These are phyloP conservation scores for Aspergillus haitiensis DNA, from an alignment of 495 filamentous ascomycete species.

Conservation along the genomic window DNA sequence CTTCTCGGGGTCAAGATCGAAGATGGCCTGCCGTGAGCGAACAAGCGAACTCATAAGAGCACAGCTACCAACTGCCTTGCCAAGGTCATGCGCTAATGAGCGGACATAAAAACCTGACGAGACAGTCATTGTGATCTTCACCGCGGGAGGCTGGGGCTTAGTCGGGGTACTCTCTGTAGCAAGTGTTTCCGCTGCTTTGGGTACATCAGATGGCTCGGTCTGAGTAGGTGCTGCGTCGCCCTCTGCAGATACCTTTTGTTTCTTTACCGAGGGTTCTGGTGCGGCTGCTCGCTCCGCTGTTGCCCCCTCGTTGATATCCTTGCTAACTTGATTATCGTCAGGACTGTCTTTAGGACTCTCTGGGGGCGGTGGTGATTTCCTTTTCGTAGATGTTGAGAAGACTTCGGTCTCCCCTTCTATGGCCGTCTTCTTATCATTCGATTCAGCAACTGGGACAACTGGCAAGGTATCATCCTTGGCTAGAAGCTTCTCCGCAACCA, in stretches of 20 bases:
- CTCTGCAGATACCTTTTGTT: constrained; percentile 38
- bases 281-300: neutral
- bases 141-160: constrained; percentile 59
- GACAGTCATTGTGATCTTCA: constrained; percentile 84
- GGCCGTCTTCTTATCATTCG: neutral
- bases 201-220: constrained; percentile 10
- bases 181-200: constrained; percentile 24
- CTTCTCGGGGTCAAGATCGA: constrained; percentile 61
- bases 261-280: constrained; percentile 27
- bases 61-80: constrained; percentile 74
- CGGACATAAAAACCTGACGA: constrained; percentile 97
- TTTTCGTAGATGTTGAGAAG: constrained; percentile 25
- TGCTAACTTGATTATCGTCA: no score
- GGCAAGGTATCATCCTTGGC: constrained; percentile 38
- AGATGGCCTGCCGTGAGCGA: constrained; percentile 78
- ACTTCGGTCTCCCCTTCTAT: constrained; percentile 18
- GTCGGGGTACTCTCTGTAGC: constrained; percentile 12
- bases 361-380: constrained; percentile 36
- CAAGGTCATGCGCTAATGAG: constrained; percentile 88
- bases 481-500: constrained; percentile 68
- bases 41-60: constrained; percentile 85
- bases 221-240: constrained; percentile 14
- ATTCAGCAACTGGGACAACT: constrained; percentile 16
- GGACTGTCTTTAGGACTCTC: constrained; percentile 24
- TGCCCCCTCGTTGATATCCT: constrained; percentile 21